Base-by-base conservation (phyloP, 305 asterid genomes). In the Solanum hybrid region DNA sequence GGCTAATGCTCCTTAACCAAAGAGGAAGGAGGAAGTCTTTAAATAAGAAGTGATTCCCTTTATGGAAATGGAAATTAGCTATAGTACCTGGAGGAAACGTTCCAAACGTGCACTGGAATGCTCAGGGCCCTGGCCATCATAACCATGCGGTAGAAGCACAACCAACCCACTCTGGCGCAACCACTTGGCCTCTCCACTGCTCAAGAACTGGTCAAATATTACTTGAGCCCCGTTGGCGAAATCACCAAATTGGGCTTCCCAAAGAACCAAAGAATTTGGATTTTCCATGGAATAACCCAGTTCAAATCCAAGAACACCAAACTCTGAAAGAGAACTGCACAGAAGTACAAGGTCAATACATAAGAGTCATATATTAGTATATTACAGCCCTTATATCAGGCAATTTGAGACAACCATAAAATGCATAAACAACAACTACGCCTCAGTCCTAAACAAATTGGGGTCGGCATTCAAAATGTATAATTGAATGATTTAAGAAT, bases 191-290 rank as follows among this genome's bases (percentile, higher is more conserved):
- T 92, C 94, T 46, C 92, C 93, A 87, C 91, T 89, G 88, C 92
- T 90, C 77, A 92, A 29, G 87, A 92, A 92, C 87, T 92, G 94
- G 78, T 92, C 94, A 87, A 92, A 88, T 26, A 91, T 90, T 42
- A 92, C 94, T 88, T 92, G 94, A 46, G 94, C 93, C 20, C 93
- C 94, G 24, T 92, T 92, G 60, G 94, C 46, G 42, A 92, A 92
- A 89, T 92, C 94, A 76, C 93, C 94, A 35, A 92, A 92, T 76
- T 92, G 94, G 51, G 92, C 94, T 92, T 92, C 94, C 94, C 93
- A 92, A 10, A 91, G 81, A 22, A 89, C 92, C 91, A 91, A 82
- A 22, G 92, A 89, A 86, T 92, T 90, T 9, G 94, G 93, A 79
- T 90, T 90, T 84, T 90, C 92, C 92, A 90, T 91, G 2, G 94